Percentiles rank a stretch among this genome's conserved stretches.
Evolutionary conservation across 2,329 filamentous ascomycete genomes (phyloP).

Genomic region (Dactylonectria estremocensis): DNA sequence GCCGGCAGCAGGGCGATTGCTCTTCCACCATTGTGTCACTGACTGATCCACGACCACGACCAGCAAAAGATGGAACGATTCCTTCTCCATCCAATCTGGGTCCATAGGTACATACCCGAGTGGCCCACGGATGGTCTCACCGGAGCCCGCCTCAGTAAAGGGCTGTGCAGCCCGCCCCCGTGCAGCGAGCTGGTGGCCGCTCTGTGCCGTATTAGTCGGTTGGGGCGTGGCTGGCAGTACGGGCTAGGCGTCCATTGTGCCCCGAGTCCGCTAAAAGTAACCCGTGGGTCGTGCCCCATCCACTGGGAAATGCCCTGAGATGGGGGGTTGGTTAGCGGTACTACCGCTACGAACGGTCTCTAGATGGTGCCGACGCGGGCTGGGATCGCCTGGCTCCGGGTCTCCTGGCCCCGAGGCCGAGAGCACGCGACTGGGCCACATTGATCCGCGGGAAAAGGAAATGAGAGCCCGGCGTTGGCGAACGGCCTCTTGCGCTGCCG

Average conservation of each 20-base stretch:
- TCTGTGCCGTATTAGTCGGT: slow-evolving; percentile 2
- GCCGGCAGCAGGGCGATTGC: not conserved
- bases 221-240: slow-evolving; percentile 14
- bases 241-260: not conserved
- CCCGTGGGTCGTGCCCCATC: not conserved
- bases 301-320: not conserved
- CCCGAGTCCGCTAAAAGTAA: not conserved
- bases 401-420: not conserved
- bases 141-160: not conserved
- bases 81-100: slow-evolving; percentile 19
- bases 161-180: slow-evolving; percentile 5
- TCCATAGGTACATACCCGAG: slow-evolving; percentile 19
- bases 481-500: slow-evolving; percentile 4
- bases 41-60: slow-evolving; percentile 3
- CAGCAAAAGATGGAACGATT: slow-evolving; percentile 21
- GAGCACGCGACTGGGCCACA: not conserved
- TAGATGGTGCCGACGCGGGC: not conserved
- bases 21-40: slow-evolving; percentile 1
- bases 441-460: not conserved
- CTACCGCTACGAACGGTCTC: too few species aligned
- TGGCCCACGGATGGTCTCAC: slow-evolving; percentile 10
- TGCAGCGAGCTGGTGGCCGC: not conserved
- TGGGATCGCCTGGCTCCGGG: not conserved
- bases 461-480: slow-evolving; percentile 10
- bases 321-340: slow-evolving; percentile 5